Evolutionary conservation across 306 rosid genomes (phyloP), one percentile per base, ranked within the genome.

Genomic region (Gillenia trifoliata): DNA sequence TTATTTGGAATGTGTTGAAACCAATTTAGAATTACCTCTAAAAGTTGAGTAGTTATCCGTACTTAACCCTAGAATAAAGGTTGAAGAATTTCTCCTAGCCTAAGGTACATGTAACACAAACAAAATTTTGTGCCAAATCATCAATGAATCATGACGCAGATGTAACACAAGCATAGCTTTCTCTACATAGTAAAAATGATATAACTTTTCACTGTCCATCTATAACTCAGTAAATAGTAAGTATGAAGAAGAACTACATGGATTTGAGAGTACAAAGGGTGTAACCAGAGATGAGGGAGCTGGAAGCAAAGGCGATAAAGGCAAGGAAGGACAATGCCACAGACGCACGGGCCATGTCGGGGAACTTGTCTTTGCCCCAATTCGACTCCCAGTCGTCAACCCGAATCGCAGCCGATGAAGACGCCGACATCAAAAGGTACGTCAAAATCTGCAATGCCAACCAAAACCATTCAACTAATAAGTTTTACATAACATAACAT

Each of bases 281-380:
- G 79, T 84, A 86, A 80, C 98, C 97, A 43, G 97, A 85, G 75
- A 91, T 76, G 64, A 93, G 81, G 43, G 97, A 91, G 71, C 85
- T 71, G 25, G 74, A 84, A 52, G 98, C 93, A 82, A 93, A 84
- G 34, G 89, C 84, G 64, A 81, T 77, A 77, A 89, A 93, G 41
- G 97, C 97, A 72, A 83, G 83, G 36, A 89, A 88, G 68, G 98
- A 88, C 76, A 91, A 72, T 45, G 78, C 96, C 70, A 90, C 90
- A 0, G 97, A 85, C 12, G 86, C 88, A 63, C 70, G 79, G 3
- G 91, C 98, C 94, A 91, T 85, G 22, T 80, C 81, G 0, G 97
- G 91, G 75, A 93, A 93, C 84, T 81, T 86, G 81, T 91, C 98
- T 65, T 66, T 49, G 12, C 98, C 98, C 97, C 98, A 89, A 66